Evolutionary conservation across 805 yeast species (phyloP).

Genomic region (Metschnikowia gruessii): DNA sequence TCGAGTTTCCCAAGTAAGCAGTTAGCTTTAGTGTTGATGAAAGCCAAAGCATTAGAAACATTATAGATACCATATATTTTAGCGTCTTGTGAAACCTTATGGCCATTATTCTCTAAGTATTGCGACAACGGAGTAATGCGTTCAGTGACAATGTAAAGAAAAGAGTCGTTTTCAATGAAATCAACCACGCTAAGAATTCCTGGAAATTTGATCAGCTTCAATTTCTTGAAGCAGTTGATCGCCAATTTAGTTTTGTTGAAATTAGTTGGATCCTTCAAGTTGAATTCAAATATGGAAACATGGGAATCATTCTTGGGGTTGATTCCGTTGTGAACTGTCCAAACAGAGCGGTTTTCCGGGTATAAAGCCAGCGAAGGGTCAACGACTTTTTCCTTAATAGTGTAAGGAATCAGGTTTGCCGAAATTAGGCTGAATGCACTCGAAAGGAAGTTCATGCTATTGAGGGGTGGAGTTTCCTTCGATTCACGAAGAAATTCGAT

Average conservation of each 20-base stretch:
- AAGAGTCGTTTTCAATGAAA: slow-evolving; percentile 57
- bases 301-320: slow-evolving; percentile 49
- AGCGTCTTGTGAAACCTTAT: slow-evolving; percentile 30
- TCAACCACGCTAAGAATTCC: slow-evolving; percentile 65
- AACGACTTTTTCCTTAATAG: slow-evolving; percentile 44
- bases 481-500: neutral
- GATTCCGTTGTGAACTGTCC: slow-evolving; percentile 63
- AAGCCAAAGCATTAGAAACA: slow-evolving; percentile 53
- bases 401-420: slow-evolving; percentile 58
- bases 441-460: slow-evolving; percentile 61
- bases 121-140: slow-evolving; percentile 51
- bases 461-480: neutral
- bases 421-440: slow-evolving; percentile 58
- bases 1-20: slow-evolving; percentile 66
- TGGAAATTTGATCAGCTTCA: slow-evolving; percentile 63
- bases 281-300: slow-evolving; percentile 68
- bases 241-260: slow-evolving; percentile 31
- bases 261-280: slow-evolving; percentile 39
- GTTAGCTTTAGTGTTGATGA: slow-evolving; percentile 54
- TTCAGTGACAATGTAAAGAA: slow-evolving; percentile 64
- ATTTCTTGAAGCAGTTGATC: slow-evolving; percentile 38
- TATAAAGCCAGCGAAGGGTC: slow-evolving; percentile 21
- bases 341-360: slow-evolving; percentile 41
- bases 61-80: slow-evolving; percentile 54
- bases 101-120: slow-evolving; percentile 33